A percentile compares a stretch with the other conserved stretches of the same genome.
These are phyloP conservation scores for thale cress (Arabidopsis thaliana) DNA, from an alignment of 345 rosid species.

Conservation along the genomic window TAIR10.1 NC_003071.7:7981001-7981500, in stretches of 20 bases:
- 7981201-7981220: neutral
- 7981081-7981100: neutral
- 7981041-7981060: constrained; percentile 7
- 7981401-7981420: neutral
- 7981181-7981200: neutral
- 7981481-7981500: neutral
- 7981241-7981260: neutral
- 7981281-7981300: neutral
- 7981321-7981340: neutral
- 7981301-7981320: neutral
- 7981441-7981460: constrained; percentile 4
- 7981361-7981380: neutral
- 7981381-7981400: neutral
- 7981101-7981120: neutral
- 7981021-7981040: constrained; percentile 56
- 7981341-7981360: neutral
- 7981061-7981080: constrained; percentile 13
- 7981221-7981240: neutral
- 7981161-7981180: neutral
- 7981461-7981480: constrained; percentile 40
- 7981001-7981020: constrained; percentile 64
- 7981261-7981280: constrained; percentile 4
- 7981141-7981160: neutral
- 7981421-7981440: neutral
- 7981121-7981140: neutral